Base-by-base conservation (phyloP, 73 alveolate genomes). In the Tetrahymena elliotti region DNA sequence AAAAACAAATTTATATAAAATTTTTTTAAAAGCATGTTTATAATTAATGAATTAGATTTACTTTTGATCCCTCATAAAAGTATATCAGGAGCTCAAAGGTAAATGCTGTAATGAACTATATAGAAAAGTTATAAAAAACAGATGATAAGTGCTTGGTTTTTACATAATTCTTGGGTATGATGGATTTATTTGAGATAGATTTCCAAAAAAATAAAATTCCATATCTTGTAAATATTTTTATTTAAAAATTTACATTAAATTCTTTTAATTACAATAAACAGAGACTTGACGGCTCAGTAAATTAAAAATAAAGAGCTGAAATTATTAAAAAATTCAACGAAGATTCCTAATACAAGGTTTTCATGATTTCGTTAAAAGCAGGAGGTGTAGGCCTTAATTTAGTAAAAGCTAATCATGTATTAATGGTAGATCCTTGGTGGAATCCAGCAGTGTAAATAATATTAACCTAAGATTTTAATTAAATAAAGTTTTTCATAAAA, bases 361-460 rank as follows among this genome's bases (percentile, higher is more conserved):
- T 97, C 37, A 93, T 97, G 83, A 95, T 95, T 39, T 96, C 98
- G 2, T 82, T 97, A 83, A 97, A 97, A 53, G 97, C 99, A 24
- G 99, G 98, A 13, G 99, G 99, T 39, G 98, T 97, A 33, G 99
- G 99, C 36, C 97, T 99, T 83, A 99, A 98, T 97, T 95, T 99
- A 93, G 98, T 99, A 13, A 95, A 98, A 83, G 99, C 99, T 22
- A 97, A 97, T 93, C 98, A 98, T 82, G 99, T 98, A 20, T 96
- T 98, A 33, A 96, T 99, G 97, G 95, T 98, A 95, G 99, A 99
- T 95, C 99, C 99, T 95, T 98, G 99, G 98, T 99, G 99, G 99
- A 98, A 99, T 94, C 99, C 99, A 12, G 99, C 88, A 68, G 88
- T 68, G 88, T 68, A 68, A 68, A 22, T 68, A 68, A 68, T 2